A percentile compares a stretch with the other conserved stretches of the same genome.
phyloP scores from a whole-genome alignment of 208 protist genomes.

The Wallacemonas sp. region DNA sequence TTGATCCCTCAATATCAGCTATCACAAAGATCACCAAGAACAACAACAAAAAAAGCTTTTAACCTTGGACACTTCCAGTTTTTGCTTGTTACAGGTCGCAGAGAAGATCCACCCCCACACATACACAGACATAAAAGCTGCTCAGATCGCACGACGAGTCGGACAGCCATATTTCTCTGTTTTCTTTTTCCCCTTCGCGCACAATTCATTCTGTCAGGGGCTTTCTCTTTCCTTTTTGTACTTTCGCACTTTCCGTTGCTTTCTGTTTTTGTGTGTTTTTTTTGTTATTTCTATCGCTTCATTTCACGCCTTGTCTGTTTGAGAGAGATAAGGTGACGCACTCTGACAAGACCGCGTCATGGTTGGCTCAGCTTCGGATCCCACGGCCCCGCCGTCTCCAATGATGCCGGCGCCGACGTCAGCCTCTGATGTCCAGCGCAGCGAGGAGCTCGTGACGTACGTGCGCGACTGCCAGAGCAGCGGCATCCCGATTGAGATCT shows the following conservation, averaged over 20 bases:
- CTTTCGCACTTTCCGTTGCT: conserved; percentile 7
- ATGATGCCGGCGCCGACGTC: neutral
- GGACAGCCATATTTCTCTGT: neutral
- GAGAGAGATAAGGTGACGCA: no score
- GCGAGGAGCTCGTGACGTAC: conserved; percentile 45
- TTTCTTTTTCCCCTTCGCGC: neutral
- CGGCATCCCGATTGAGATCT: conserved; percentile 54
- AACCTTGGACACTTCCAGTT: no score
- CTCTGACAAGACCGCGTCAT: no score
- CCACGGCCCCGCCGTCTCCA: neutral
- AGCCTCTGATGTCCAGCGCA: conserved; percentile 23
- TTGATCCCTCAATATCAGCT: no score
- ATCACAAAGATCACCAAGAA: no score
- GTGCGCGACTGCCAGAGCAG: conserved; percentile 67
- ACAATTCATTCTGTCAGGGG: no score
- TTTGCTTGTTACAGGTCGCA: no score
- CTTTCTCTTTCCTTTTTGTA: conserved; percentile 19
- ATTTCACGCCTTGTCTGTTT: no score
- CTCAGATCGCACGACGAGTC: neutral
- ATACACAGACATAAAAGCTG: no score
- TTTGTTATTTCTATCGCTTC: conserved; percentile 7
- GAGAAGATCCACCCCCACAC: no score
- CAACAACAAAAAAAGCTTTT: no score
- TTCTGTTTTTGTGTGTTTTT: conserved; percentile 16
- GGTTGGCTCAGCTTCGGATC: no score